Percentiles rank a stretch among this genome's conserved stretches.
phyloP scores from a whole-genome alignment of 805 yeast genomes.

The Candida tibetensis region DNA sequence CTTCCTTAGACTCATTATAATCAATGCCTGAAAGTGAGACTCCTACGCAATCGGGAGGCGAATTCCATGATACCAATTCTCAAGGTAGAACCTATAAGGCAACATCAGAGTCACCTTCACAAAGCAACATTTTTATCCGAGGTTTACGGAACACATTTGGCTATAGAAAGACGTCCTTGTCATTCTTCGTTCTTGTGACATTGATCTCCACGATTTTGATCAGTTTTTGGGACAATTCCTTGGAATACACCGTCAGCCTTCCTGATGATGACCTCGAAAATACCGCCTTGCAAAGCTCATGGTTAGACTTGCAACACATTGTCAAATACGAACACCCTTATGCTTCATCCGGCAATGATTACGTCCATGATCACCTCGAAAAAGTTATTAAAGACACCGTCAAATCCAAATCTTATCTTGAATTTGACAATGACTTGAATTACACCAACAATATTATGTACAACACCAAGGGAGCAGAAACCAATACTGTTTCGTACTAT shows the following conservation, averaged over 20 bases:
- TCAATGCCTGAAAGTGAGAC: neutral
- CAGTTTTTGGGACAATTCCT: conserved; percentile 37
- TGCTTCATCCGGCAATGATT: conserved; percentile 71
- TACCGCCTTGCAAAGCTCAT: conserved; percentile 42
- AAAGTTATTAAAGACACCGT: conserved; percentile 33
- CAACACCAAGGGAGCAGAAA: conserved; percentile 42
- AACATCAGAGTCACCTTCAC: neutral
- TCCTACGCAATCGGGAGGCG: neutral
- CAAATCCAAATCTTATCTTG: conserved; percentile 25
- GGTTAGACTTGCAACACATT: conserved; percentile 72
- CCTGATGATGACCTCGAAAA: conserved; percentile 43
- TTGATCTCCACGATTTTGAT: conserved; percentile 40
- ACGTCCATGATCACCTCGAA: conserved; percentile 65
- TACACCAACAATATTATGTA: conserved; percentile 48
- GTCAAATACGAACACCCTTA: conserved; percentile 74
- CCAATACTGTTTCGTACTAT: conserved; percentile 63
- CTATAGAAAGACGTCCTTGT: conserved; percentile 70
- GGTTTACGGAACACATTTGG: conserved; percentile 52
- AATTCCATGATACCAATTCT: neutral
- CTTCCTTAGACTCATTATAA: neutral
- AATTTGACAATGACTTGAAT: conserved; percentile 41
- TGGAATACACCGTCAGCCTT: conserved; percentile 36
- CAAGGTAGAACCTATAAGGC: neutral
- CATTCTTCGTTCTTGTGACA: conserved; percentile 52
- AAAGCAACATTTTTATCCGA: conserved; percentile 19